Evolutionary conservation across 257 asterid genomes (phyloP).

Genomic region (Salvia rosmarinus): DNA sequence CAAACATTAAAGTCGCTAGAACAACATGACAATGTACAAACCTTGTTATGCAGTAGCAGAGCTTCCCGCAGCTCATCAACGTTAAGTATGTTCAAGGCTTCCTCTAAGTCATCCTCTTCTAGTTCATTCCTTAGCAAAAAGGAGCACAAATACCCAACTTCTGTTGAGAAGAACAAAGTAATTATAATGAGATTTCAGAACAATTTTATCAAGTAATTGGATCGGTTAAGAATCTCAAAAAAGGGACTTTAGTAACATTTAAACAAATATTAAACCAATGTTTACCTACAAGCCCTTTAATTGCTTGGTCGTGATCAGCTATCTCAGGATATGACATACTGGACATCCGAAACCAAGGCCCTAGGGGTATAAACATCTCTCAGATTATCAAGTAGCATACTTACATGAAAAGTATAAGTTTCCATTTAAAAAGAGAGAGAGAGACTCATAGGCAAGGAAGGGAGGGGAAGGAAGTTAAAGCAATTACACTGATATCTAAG

Average conservation of each 20-base stretch:
- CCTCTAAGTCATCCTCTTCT: constrained; percentile 56
- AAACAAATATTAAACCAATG: constrained; percentile 10
- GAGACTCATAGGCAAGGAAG: background rate
- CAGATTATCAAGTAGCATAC: constrained; percentile 23
- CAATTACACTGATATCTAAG: background rate
- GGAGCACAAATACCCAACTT: constrained; percentile 62
- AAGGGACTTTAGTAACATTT: constrained; percentile 9
- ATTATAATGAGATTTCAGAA: background rate
- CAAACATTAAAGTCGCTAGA: background rate
- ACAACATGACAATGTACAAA: constrained; percentile 33
- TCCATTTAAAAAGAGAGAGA: background rate
- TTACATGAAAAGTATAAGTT: constrained; percentile 6
- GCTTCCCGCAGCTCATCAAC: constrained; percentile 77
- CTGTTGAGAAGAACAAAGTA: constrained; percentile 44
- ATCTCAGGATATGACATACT: constrained; percentile 75
- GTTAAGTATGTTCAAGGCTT: constrained; percentile 65
- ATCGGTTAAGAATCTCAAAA: constrained; percentile 24
- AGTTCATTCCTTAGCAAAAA: constrained; percentile 46
- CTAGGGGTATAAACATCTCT: constrained; percentile 46
- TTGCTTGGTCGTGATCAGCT: constrained; percentile 67
- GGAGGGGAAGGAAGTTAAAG: background rate
- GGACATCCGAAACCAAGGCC: constrained; percentile 96
- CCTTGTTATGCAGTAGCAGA: constrained; percentile 61
- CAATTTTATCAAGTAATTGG: background rate
- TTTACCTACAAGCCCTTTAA: constrained; percentile 72